A percentile compares a stretch with the other conserved stretches of the same genome.
Conservation (phyloP, 2,329 filamentous ascomycete species). For the Cytospora mali region DNA sequence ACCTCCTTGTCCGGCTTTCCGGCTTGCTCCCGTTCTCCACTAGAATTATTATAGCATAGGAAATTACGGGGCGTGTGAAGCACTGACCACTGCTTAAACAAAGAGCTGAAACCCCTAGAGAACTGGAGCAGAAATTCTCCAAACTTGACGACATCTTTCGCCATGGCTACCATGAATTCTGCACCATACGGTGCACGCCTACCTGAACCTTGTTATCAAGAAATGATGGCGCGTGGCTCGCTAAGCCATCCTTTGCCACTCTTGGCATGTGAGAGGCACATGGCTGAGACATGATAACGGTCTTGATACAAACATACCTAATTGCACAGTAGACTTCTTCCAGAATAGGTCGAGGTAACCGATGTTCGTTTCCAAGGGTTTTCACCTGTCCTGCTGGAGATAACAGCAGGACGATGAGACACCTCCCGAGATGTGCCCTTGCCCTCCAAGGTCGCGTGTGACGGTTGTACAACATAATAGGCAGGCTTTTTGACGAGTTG, state of each 20-base stretch:
- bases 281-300: slow-evolving; percentile 14
- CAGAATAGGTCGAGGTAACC: neutral
- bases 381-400: neutral
- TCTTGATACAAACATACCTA: too few species aligned
- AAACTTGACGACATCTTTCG: neutral
- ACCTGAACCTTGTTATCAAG: neutral
- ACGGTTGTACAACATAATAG: neutral
- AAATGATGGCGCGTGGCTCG: neutral
- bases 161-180: neutral
- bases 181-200: neutral
- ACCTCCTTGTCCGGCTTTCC: neutral
- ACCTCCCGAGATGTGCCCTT: neutral
- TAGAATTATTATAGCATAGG: neutral
- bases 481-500: too few species aligned
- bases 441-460: neutral
- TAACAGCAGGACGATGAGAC: neutral
- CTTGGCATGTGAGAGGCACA: neutral
- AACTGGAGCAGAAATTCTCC: neutral
- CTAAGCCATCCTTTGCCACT: neutral
- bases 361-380: too few species aligned
- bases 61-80: neutral
- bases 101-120: neutral
- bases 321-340: too few species aligned
- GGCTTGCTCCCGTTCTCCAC: slow-evolving; percentile 5
- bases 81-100: slow-evolving; percentile 23